Base-by-base conservation (phyloP, 2,329 filamentous ascomycete genomes). In the Curvularia spicifera region DNA sequence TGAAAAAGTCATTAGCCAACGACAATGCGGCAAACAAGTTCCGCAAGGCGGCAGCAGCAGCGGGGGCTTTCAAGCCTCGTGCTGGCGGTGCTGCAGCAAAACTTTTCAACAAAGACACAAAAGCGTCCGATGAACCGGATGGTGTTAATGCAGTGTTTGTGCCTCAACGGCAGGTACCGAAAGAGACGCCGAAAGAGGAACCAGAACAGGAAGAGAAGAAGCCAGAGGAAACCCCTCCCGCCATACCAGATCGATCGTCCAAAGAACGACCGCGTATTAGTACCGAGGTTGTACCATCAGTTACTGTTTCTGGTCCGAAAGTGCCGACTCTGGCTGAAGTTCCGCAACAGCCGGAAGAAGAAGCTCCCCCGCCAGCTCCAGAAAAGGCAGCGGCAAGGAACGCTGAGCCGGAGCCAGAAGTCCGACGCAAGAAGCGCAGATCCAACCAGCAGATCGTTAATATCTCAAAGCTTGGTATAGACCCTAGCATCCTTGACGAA, bases 131-230 rank as follows among this genome's bases (percentile, higher is more conserved):
- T 24, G 92, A 90, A 5, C 90, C 92, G 6, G 93, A 97, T 78
- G 94, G 93, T 2, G 96, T 97, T 64, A 96, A 89, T 12, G 86
- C 89, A 39, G 93, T 97, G 37, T 90, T 97, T 24, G 91, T 93
- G 3, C 93, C 93, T 2, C 84, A 79, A 42, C 78, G 68, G 33
- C 63, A 63, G 35, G 64, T 65, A 10, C 71, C 73, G 0, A 72
- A 71, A 31, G 72, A 72, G 51, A 40, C 57, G 7, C 56, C 60
- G 10, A 64, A 66, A 51, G 66, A 66, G 20, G 58, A 64, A 1
- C 66, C 69, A 1, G 69, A 66, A 43, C 68, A 71, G 46, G 69
- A 73, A 39, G 51, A 74, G 42, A 64, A 68, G 55, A 71, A 69
- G 49, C n/a, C 48, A 1, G 73, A 74, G 37, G 63, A 70, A 22